Percentiles rank a stretch among this genome's conserved stretches.
phyloP scores from a whole-genome alignment of 2,329 filamentous ascomycete species.

The Colletotrichum melonis region DNA sequence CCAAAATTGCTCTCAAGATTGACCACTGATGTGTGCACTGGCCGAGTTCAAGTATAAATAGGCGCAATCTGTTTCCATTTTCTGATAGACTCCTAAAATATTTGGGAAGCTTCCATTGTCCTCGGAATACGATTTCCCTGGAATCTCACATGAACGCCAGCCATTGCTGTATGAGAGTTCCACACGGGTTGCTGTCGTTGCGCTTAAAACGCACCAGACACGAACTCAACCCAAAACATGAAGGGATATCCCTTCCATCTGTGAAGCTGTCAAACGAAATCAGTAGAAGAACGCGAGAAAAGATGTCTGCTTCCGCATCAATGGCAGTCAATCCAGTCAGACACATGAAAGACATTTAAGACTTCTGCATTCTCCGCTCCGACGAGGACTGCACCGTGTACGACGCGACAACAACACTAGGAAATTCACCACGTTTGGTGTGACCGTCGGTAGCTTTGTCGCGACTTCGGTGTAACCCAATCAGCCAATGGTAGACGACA shows the following conservation, averaged over 20 bases:
- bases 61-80: neutral
- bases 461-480: slow-evolving; percentile 56
- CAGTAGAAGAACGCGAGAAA: slow-evolving; percentile 60
- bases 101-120: too few species aligned
- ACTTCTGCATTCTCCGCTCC: slow-evolving; percentile 51
- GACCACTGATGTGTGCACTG: slow-evolving; percentile 27
- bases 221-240: slow-evolving; percentile 35
- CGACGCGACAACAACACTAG: slow-evolving; percentile 57
- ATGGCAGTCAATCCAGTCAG: slow-evolving; percentile 55
- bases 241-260: slow-evolving; percentile 58
- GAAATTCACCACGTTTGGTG: slow-evolving; percentile 55
- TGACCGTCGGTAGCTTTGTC: slow-evolving; percentile 51
- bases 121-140: too few species aligned
- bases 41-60: neutral
- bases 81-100: too few species aligned
- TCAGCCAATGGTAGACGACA: slow-evolving; percentile 57
- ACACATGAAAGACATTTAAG: slow-evolving; percentile 52
- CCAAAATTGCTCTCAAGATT: slow-evolving; percentile 48
- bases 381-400: slow-evolving; percentile 50
- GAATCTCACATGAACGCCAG: slow-evolving; percentile 56
- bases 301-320: slow-evolving; percentile 45
- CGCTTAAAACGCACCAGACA: slow-evolving; percentile 63
- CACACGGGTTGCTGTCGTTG: slow-evolving; percentile 57
- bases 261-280: slow-evolving; percentile 61
- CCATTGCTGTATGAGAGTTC: slow-evolving; percentile 55